Evolutionary conservation across 306 rosid genomes (phyloP), one percentile per base, ranked within the genome.

Genomic region (Notholithocarpus densiflorus): DNA sequence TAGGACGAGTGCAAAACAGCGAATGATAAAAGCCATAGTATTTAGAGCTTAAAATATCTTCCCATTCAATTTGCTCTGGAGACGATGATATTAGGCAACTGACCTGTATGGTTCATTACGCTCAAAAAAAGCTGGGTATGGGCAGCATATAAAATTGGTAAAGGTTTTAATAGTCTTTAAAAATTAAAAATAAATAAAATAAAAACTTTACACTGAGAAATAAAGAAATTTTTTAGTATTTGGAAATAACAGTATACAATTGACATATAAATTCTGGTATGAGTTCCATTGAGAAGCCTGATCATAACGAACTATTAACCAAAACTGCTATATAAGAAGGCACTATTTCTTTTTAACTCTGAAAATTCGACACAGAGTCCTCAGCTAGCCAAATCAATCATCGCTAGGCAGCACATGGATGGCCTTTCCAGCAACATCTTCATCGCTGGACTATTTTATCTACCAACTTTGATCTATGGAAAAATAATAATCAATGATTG

Each of bases 341-440:
- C 23, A 57, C 10, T 19, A 19, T 69, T 48, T 11, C 31, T 68
- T 71, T 55, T 31, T 18, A 32, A 75, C 75, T 40, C 43, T 53
- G 75, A 52, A 34, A 72, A 19, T 21, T 61, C 75, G 60, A 24
- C 61, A 24, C 54, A 13, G 77, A 34, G 18, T 3, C 78, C 81
- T 43, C 45, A 32, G 19, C 54, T 64, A 24, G 37, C 52, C 68
- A 29, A 6, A 11, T n/a, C 15, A 66, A 18, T n/a, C 15, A 66
- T 66, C 40, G 71, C 56, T 60, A 75, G 18, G 70, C 68, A 52
- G 40, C 48, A 73, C 37, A 54, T 23, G 34, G 82, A 81, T 73
- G 83, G 45, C 60, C 65, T 74, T 68, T 56, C 87, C 85, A 78
- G 87, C 87, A 85, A 83, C 88, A 86, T 88, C 91, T 83, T 85